Percentiles rank a stretch among this genome's conserved stretches.
Conservation (phyloP, 2,329 filamentous ascomycete genomes). For the Fusarium begoniae region DNA sequence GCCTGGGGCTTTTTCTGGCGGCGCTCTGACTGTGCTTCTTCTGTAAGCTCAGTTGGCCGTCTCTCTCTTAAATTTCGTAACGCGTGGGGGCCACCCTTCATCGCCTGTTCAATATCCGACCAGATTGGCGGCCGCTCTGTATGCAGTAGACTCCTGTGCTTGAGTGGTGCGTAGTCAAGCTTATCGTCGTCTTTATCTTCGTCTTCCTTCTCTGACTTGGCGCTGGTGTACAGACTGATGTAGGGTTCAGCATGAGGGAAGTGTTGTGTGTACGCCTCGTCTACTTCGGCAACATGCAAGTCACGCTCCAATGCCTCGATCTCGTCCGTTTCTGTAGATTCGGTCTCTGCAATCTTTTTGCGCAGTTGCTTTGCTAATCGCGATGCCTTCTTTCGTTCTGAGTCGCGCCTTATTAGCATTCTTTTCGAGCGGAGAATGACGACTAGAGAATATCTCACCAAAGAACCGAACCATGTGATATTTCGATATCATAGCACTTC, state of each 20-base stretch:
- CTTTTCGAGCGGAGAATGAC: background rate
- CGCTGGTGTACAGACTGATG: conserved; percentile 66
- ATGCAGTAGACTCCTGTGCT: conserved; percentile 56
- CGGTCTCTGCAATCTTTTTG: conserved; percentile 63
- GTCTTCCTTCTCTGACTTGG: conserved; percentile 46
- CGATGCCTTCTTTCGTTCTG: conserved; percentile 78
- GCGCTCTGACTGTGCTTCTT: conserved; percentile 18
- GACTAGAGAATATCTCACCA: conserved; percentile 58
- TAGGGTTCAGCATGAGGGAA: conserved; percentile 78
- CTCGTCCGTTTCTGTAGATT: conserved; percentile 64
- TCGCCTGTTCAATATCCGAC: conserved; percentile 71
- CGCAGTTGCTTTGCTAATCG: conserved; percentile 72
- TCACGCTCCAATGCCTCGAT: conserved; percentile 61
- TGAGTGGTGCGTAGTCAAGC: conserved; percentile 45
- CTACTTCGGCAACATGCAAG: conserved; percentile 76
- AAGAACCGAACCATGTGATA: conserved; percentile 90
- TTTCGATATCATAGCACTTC: conserved; percentile 76
- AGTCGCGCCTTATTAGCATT: conserved; percentile 13
- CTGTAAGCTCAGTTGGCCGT: conserved; percentile 38
- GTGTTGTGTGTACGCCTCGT: conserved; percentile 78
- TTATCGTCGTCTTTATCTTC: conserved; percentile 47
- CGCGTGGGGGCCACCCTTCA: conserved; percentile 62
- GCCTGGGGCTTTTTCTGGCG: conserved; percentile 27
- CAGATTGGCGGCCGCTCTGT: conserved; percentile 69
- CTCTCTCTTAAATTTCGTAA: conserved; percentile 67